Evolutionary conservation across 192 early-diverging fungal genomes (phyloP), one percentile per base, ranked within the genome.

Genomic region (Thoreauomyces humboldtii): DNA sequence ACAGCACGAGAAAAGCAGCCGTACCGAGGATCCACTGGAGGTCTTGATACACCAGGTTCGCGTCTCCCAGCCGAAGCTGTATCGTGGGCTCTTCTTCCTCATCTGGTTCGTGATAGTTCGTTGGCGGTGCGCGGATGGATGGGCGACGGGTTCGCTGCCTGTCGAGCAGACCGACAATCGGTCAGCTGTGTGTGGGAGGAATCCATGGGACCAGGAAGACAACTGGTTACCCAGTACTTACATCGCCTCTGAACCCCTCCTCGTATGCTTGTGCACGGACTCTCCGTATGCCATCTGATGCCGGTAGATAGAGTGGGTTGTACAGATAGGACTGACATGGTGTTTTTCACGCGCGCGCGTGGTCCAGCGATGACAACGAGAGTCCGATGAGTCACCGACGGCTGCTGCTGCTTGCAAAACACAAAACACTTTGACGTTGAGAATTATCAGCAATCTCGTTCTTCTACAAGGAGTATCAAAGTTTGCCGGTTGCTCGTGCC

Each of bases 21-120:
- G 9, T 50, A 64, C 62, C 62, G 15, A 54, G 19, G 17, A 64
- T 54, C 62, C 62, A 64, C 41, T 64, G 31, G 25, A 34, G 15
- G 31, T 54, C 38, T 22, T 65, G 24, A 43, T 65, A 65, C 11
- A 65, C 54, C 9, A 65, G 25, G 19, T 57, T 44, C 24, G 35
- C 24, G 6, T 57, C 38, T 0, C 63, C 63, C 14, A 65, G 48
- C 25, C 46, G 34, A 4, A 65, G 34, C 25, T 52, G 21, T 6
- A 52, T 52, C 27, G 17, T 31, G 14, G 50, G 19, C 32, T 24
- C 29, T 24, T 52, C 50, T 4, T 5, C 50, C 32, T 52, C 50
- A 31, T 52, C 50, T 29, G 50, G 50, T 29, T 52, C 50, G 50
- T 3, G 44, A 24, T 17, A 14, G 19, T 46, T 46, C 25, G 44